Conservation (phyloP, 305 asterid genomes). For the Plantago rigida region DNA sequence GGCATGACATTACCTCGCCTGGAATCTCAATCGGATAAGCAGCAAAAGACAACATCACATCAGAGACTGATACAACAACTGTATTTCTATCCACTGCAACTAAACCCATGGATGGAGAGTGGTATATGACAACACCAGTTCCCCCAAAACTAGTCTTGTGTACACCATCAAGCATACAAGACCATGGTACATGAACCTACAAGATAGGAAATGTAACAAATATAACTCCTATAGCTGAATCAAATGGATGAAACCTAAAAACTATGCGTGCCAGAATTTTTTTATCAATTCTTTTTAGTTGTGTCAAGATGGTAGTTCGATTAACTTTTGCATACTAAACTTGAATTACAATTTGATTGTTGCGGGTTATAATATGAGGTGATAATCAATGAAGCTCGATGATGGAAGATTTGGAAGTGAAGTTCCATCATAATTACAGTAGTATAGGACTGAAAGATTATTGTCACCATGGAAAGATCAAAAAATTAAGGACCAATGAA, state of each 20-base stretch:
- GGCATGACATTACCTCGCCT: constrained; percentile 63
- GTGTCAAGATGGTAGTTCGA: too few species aligned
- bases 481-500: constrained; percentile 31
- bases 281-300: constrained; percentile 5
- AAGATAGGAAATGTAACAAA: constrained; percentile 22
- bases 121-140: constrained; percentile 82
- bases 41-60: constrained; percentile 95
- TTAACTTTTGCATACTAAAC: too few species aligned
- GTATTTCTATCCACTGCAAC: constrained; percentile 97
- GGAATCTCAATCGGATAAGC: constrained; percentile 98
- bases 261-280: not conserved
- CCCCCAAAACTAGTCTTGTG: constrained; percentile 93
- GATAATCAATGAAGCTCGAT: too few species aligned
- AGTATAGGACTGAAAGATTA: too few species aligned
- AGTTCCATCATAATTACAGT: too few species aligned
- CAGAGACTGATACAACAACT: constrained; percentile 90
- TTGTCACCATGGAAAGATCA: too few species aligned
- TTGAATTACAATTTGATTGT: too few species aligned
- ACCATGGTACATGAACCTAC: constrained; percentile 96
- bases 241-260: too few species aligned
- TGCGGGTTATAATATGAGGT: too few species aligned
- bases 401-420: too few species aligned
- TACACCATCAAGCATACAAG: constrained; percentile 98
- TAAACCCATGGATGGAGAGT: constrained; percentile 84
- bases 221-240: too few species aligned